Evolutionary conservation across 805 yeast species (phyloP).

Genomic region (Yamadazyma ubonensis): DNA sequence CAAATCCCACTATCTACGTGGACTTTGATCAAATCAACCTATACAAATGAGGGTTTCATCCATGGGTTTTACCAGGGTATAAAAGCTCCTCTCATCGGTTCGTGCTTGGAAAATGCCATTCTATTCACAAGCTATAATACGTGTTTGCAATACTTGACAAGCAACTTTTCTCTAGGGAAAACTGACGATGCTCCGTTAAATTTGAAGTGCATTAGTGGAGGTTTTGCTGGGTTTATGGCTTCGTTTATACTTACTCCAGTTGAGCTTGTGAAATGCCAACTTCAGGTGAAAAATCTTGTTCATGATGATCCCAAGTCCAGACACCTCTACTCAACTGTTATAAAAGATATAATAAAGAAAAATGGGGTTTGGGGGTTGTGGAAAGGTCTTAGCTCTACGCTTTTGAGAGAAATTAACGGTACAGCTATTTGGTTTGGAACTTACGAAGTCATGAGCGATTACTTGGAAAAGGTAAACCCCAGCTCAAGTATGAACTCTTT

Average conservation of each 20-base stretch:
- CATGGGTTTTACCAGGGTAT: conserved; percentile 79
- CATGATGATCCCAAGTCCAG: conserved; percentile 19
- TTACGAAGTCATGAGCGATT: conserved; percentile 56
- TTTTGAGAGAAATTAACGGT: conserved; percentile 82
- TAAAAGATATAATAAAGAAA: conserved; percentile 38
- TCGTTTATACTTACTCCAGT: conserved; percentile 86
- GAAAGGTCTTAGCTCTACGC: conserved; percentile 83
- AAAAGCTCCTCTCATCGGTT: conserved; percentile 81
- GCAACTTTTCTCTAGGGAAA: conserved; percentile 21
- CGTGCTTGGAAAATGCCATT: conserved; percentile 84
- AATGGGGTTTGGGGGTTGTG: conserved; percentile 75
- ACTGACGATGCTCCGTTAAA: conserved; percentile 4
- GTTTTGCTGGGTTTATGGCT: conserved; percentile 76
- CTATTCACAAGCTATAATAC: conserved; percentile 65
- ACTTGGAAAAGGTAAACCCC: conserved; percentile 41
- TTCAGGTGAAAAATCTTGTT: conserved; percentile 60
- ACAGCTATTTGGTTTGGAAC: conserved; percentile 94
- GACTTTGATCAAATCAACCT: conserved; percentile 64
- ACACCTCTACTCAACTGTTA: conserved; percentile 33
- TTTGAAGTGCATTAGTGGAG: conserved; percentile 65
- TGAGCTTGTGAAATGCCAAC: conserved; percentile 84
- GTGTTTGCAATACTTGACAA: conserved; percentile 34
- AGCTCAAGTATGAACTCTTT: conserved; percentile 42
- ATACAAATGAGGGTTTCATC: conserved; percentile 62
- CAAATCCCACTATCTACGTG: conserved; percentile 48